Conservation (phyloP, 257 asterid species). For the Paraleonurus japonicus region DNA sequence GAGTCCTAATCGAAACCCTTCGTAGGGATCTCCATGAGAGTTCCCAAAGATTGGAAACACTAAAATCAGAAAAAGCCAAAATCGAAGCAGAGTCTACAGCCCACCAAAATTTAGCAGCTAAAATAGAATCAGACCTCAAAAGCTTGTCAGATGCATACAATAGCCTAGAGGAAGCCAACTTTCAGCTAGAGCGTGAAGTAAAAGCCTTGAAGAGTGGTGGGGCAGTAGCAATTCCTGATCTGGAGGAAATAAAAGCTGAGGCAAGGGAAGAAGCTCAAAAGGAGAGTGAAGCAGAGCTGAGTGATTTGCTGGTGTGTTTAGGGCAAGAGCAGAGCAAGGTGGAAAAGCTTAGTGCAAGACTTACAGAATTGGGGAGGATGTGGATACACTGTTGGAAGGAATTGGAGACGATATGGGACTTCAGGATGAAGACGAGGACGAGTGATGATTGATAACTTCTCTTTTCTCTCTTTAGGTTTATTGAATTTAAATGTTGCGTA, state of each 20-base stretch:
- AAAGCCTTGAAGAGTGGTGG: conserved; percentile 56
- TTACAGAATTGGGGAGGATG: conserved; percentile 83
- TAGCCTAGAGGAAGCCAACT: conserved; percentile 86
- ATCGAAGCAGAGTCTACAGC: conserved; percentile 56
- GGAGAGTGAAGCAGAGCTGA: conserved; percentile 86
- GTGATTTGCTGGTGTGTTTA: conserved; percentile 85
- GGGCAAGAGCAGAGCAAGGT: conserved; percentile 99
- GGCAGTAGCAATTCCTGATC: conserved; percentile 42
- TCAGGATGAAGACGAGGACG: conserved; percentile 57
- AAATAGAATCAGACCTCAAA: conserved; percentile 78
- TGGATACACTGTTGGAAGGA: conserved; percentile 65
- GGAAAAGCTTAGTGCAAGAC: conserved; percentile 68
- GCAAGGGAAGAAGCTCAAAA: conserved; percentile 85
- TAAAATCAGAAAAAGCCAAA: conserved; percentile 67
- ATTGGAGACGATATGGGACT: conserved; percentile 64
- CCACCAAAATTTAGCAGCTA: conserved; percentile 50
- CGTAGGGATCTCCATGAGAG: conserved; percentile 72
- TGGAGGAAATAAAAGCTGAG: conserved; percentile 69
- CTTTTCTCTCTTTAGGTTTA: neutral
- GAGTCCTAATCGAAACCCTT: conserved; percentile 65
- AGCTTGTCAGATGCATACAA: conserved; percentile 92
- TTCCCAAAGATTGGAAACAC: conserved; percentile 57
- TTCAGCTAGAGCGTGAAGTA: conserved; percentile 67
- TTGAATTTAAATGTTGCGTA: neutral
- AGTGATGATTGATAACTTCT: conserved; percentile 21